A percentile compares a stretch with the other conserved stretches of the same genome.
Conservation (phyloP, 495 filamentous ascomycete species). For the Penicillium ucsense region DNA sequence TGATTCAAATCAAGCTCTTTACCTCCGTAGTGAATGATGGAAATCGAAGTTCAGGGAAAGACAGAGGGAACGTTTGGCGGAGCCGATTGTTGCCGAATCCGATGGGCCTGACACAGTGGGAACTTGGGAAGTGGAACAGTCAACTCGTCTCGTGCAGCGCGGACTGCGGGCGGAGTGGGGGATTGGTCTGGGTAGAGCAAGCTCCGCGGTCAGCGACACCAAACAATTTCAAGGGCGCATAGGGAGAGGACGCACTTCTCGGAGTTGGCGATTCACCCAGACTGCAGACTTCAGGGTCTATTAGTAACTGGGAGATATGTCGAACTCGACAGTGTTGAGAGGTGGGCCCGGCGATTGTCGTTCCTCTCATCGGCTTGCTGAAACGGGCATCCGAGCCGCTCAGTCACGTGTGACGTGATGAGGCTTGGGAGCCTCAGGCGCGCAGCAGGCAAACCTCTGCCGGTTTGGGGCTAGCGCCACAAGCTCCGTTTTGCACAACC, state of each 20-base stretch:
- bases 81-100: slow-evolving; percentile 26
- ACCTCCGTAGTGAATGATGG: no score
- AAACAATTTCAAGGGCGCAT: not conserved
- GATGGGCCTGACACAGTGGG: slow-evolving; percentile 16
- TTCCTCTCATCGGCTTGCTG: slow-evolving; percentile 15
- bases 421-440: slow-evolving; percentile 6
- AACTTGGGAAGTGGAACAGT: no score
- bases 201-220: slow-evolving; percentile 13
- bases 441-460: not conserved
- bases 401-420: slow-evolving; percentile 6
- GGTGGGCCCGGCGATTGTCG: slow-evolving; percentile 21
- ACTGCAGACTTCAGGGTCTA: slow-evolving; percentile 2
- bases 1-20: not conserved
- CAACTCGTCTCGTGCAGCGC: slow-evolving; percentile 25
- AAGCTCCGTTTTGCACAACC: slow-evolving; percentile 42
- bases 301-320: slow-evolving; percentile 14
- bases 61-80: slow-evolving; percentile 9
- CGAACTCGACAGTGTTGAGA: slow-evolving; percentile 14
- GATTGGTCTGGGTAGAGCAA: slow-evolving; percentile 9
- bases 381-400: slow-evolving; percentile 13
- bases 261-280: no score
- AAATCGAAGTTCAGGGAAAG: not conserved
- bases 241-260: no score
- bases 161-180: slow-evolving; percentile 24
- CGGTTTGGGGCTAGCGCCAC: slow-evolving; percentile 13